Evolutionary conservation across 2,329 filamentous ascomycete species (phyloP), one percentile per base, ranked within the genome.

Genomic region (Aureobasidium sp.): DNA sequence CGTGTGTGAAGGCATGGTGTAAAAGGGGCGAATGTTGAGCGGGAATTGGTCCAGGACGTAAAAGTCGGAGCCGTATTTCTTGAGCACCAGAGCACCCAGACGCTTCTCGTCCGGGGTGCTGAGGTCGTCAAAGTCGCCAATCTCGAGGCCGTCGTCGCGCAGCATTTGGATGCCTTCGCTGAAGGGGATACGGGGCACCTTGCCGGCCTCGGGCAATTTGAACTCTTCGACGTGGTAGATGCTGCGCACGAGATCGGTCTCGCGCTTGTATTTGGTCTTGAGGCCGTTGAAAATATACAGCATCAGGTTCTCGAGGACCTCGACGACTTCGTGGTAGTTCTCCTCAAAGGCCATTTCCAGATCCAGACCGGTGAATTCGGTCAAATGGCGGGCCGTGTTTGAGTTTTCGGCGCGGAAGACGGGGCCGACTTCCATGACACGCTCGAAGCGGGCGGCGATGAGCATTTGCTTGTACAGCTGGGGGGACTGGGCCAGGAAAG

Each of bases 31-130:
- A 17, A 93, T 88, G 32, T 78, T 76, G 69, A 93, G 83, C 39
- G 93, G 93, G 78, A 95, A 98, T 72, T 97, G 93, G 76, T 97
- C 91, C 58, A 98, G 80, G 19, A 94, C 85, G 74, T 95, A 97
- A 74, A 97, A 97, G 74, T 98, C 93, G 56, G 90, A 93, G 67
- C 86, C 81, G 78, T 86, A 95, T 73, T 95, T 96, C 63, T 88
- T 79, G 54, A 88, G 85, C 60, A 97, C 82, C 42, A 97, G 78
- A 22, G 83, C 84, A 55, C 93, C 93, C 7, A 97, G 83, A n/a
- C 85, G 87, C 72, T 90, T 90, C 69, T 93, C 88, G 65, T 91
- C 85, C 0, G 87, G 83, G 0, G 87, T 93, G 65, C 72, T 75
- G 75, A 91, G 83, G 64, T 93, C 88, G 65, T 91, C 87, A 57